Evolutionary conservation across 192 early-diverging fungal genomes (phyloP).

Genomic region (Rhizophagus clarus): DNA sequence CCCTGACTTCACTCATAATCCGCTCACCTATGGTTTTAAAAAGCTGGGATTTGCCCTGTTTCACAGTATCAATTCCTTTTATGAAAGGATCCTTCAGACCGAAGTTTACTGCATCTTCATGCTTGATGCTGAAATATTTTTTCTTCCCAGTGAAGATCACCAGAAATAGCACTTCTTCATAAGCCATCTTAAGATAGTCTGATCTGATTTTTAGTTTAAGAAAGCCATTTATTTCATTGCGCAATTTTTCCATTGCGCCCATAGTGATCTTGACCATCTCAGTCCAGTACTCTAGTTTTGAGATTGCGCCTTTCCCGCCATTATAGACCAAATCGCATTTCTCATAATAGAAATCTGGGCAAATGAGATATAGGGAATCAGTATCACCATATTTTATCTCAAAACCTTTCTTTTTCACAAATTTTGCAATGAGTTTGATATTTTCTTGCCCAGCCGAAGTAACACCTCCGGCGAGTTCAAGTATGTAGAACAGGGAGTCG

Average conservation of each 20-base stretch:
- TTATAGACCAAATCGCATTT: no score
- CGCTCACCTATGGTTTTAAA: neutral
- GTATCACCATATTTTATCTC: neutral
- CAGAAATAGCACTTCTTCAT: slow-evolving; percentile 6
- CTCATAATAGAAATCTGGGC: no score
- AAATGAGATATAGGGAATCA: neutral
- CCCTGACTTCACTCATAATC: neutral
- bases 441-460: neutral
- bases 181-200: slow-evolving; percentile 15
- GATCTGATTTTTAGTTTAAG: no score
- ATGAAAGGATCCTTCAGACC: neutral
- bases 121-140: neutral
- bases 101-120: neutral
- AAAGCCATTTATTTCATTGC: neutral
- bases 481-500: no score
- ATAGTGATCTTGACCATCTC: slow-evolving; percentile 22
- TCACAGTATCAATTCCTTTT: slow-evolving; percentile 10
- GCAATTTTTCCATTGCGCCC: neutral
- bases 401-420: neutral
- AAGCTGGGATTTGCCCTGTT: neutral
- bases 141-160: slow-evolving; percentile 4
- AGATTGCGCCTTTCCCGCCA: neutral
- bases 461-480: no score
- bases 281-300: neutral
- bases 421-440: slow-evolving; percentile 4